Evolutionary conservation across 2,329 filamentous ascomycete species (phyloP).

Genomic region (Davidsoniella virescens): DNA sequence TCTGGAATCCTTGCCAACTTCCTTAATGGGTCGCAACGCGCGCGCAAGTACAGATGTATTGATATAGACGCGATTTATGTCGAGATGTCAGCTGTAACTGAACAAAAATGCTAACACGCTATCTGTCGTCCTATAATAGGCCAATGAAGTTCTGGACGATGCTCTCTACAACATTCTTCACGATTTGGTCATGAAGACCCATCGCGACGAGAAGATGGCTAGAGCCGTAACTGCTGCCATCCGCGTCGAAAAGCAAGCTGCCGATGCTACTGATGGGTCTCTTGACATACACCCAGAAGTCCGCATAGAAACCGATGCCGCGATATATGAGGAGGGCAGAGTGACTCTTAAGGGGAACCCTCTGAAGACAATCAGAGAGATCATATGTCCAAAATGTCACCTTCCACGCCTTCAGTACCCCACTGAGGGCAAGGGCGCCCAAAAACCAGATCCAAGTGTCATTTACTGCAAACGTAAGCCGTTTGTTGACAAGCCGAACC

Average conservation of each 20-base stretch:
- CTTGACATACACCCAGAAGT: slow-evolving; percentile 39
- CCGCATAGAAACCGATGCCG: slow-evolving; percentile 48
- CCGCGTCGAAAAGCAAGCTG: slow-evolving; percentile 44
- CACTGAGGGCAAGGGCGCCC: slow-evolving; percentile 50
- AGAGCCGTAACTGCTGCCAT: slow-evolving; percentile 50
- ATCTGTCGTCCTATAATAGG: slow-evolving; percentile 23
- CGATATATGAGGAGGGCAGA: slow-evolving; percentile 52
- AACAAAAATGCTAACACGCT: background rate
- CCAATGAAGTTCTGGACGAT: slow-evolving; percentile 55
- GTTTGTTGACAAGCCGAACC: slow-evolving; percentile 59
- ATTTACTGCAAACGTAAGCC: slow-evolving; percentile 68
- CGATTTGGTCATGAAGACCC: slow-evolving; percentile 56
- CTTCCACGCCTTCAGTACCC: slow-evolving; percentile 59
- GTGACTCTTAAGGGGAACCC: slow-evolving; percentile 57
- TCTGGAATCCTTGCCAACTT: too few species aligned
- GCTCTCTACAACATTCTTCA: slow-evolving; percentile 61
- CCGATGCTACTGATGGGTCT: slow-evolving; percentile 36
- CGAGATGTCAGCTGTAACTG: too few species aligned
- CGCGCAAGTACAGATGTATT: too few species aligned
- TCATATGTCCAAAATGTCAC: slow-evolving; percentile 58
- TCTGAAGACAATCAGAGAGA: slow-evolving; percentile 52
- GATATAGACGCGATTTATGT: too few species aligned
- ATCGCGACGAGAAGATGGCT: slow-evolving; percentile 64
- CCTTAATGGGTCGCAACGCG: too few species aligned
- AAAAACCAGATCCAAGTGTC: slow-evolving; percentile 46